These are phyloP conservation scores for Dentipellis sp. DNA, from an alignment of 768 basidiomycete genomes.

Conservation along the genomic window DNA sequence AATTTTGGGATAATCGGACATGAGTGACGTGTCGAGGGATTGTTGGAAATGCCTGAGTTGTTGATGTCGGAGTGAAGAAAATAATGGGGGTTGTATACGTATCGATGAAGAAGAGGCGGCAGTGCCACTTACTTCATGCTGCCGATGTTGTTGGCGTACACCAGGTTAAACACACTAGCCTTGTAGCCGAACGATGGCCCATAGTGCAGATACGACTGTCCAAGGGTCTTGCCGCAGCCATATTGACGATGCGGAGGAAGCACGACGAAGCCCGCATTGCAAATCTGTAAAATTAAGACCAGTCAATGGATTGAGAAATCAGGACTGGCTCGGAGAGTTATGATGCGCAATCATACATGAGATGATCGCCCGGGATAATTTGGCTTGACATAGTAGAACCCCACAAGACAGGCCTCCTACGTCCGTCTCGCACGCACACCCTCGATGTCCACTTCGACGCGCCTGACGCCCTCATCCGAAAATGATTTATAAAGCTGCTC, in stretches of 20 bases:
- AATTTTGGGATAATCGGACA: not conserved
- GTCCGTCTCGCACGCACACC: too few species aligned
- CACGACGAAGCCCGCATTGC: constrained; percentile 87
- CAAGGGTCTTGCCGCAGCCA: constrained; percentile 64
- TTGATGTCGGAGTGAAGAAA: too few species aligned
- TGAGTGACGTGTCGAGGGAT: not conserved
- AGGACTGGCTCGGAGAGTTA: not conserved
- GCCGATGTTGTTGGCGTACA: constrained; percentile 78
- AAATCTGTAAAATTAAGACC: constrained; percentile 41
- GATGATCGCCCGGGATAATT: constrained; percentile 88
- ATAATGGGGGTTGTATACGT: too few species aligned
- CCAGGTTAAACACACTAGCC: constrained; percentile 84
- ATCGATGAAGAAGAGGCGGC: too few species aligned
- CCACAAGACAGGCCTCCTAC: constrained; percentile 68
- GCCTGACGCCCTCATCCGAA: too few species aligned
- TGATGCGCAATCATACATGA: constrained; percentile 51
- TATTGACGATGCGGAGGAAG: constrained; percentile 49
- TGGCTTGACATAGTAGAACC: constrained; percentile 79
- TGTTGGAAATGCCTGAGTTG: not conserved
- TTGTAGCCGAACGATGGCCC: constrained; percentile 71
- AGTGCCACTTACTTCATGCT: constrained; percentile 43
- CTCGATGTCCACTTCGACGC: too few species aligned
- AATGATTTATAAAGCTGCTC: too few species aligned
- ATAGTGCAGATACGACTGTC: constrained; percentile 70
- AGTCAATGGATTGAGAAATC: not conserved